phyloP scores from a whole-genome alignment of 495 filamentous ascomycete genomes.

The Penicillium psychrofluorescens region DNA sequence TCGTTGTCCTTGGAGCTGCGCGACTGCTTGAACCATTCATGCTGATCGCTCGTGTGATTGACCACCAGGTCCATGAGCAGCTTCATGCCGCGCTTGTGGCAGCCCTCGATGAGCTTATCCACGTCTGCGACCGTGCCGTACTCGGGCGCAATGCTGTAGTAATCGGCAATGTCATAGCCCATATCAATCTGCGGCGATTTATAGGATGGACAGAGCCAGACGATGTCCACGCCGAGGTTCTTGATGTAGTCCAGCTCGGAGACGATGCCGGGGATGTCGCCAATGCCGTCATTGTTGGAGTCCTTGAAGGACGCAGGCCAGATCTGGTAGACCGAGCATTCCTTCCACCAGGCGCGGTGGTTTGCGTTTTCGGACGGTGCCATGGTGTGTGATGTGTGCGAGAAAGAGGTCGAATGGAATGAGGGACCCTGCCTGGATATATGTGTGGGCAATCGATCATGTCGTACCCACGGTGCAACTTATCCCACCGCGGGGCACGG shows the following conservation, averaged over 20 bases:
- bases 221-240: constrained; percentile 53
- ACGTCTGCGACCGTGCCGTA: constrained; percentile 61
- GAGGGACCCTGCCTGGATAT: not conserved
- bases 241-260: constrained; percentile 60
- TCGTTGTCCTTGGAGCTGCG: constrained; percentile 48
- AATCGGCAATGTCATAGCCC: constrained; percentile 65
- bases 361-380: constrained; percentile 22
- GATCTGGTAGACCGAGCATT: constrained; percentile 58
- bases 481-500: constrained; percentile 21
- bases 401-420: too few relatives aligned
- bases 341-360: constrained; percentile 49
- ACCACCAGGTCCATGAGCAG: constrained; percentile 68
- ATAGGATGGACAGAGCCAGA: constrained; percentile 65
- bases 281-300: constrained; percentile 59
- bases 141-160: constrained; percentile 51
- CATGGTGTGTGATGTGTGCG: constrained; percentile 8
- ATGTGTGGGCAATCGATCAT: constrained; percentile 5
- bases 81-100: constrained; percentile 55
- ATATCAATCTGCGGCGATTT: constrained; percentile 57
- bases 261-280: constrained; percentile 61
- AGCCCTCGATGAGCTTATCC: constrained; percentile 51
- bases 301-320: constrained; percentile 63
- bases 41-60: constrained; percentile 75
- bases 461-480: constrained; percentile 5
- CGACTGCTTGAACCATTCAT: constrained; percentile 68